Conservation (phyloP, 73 alveolate genomes). For the Paramecium sexaurelia region DNA sequence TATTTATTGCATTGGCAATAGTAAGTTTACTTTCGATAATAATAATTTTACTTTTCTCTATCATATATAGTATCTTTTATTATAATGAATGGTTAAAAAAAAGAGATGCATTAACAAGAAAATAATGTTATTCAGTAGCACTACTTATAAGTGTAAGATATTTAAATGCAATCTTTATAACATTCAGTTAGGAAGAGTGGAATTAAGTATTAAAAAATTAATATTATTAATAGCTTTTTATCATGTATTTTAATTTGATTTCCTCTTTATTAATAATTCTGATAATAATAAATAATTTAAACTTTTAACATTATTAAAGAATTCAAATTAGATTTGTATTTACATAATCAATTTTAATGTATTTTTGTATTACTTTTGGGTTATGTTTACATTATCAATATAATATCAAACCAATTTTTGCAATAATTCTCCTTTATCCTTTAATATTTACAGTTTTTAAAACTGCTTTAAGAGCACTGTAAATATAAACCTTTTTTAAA, state of each 20-base stretch:
- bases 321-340: neutral
- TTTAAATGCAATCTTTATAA: neutral
- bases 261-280: neutral
- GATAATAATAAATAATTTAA: neutral
- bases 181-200: neutral
- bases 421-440: neutral
- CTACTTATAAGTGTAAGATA: neutral
- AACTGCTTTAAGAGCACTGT: neutral
- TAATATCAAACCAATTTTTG: neutral
- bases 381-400: neutral
- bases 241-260: neutral
- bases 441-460: neutral
- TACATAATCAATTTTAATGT: neutral
- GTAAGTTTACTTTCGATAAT: neutral
- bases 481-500: neutral
- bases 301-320: neutral
- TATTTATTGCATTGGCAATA: neutral
- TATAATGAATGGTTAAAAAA: neutral
- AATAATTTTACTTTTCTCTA: neutral
- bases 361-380: neutral
- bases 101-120: conserved; percentile 1
- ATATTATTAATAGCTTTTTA: neutral
- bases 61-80: neutral
- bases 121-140: neutral
- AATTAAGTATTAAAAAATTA: neutral